phyloP scores from a whole-genome alignment of 1,284 basidiomycete species.

The Heliocybe sulcata region DNA sequence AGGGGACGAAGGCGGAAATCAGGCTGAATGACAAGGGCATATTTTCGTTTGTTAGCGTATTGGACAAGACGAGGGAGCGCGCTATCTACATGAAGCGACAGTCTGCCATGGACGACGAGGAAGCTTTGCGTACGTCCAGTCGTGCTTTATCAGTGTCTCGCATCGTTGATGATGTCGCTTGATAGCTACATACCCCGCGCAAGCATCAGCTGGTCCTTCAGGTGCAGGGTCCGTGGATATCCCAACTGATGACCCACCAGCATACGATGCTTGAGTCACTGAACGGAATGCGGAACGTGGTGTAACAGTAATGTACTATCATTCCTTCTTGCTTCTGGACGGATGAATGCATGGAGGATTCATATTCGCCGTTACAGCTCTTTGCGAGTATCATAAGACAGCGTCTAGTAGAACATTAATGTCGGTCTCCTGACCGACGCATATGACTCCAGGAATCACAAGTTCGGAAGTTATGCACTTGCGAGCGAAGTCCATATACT shows the following conservation, averaged over 20 bases:
- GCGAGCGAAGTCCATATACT: too few species aligned
- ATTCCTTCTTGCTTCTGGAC: background rate
- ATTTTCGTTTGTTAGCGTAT: conserved; percentile 61
- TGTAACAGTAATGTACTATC: background rate
- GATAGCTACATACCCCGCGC: conserved; percentile 49
- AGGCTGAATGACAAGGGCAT: conserved; percentile 61
- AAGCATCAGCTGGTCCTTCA: conserved; percentile 34
- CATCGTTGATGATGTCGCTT: conserved; percentile 4
- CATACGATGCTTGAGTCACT: conserved; percentile 42
- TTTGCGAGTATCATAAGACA: background rate
- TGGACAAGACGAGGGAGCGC: conserved; percentile 71
- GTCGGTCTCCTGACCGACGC: background rate
- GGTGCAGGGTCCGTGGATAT: conserved; percentile 15
- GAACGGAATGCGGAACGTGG: background rate
- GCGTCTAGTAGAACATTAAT: background rate
- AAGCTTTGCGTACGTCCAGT: conserved; percentile 54
- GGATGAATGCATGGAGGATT: background rate
- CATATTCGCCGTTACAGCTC: background rate
- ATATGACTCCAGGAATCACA: background rate
- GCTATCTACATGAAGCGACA: conserved; percentile 69
- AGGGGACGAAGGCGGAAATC: conserved; percentile 58
- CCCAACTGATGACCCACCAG: conserved; percentile 53
- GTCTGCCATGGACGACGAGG: conserved; percentile 44
- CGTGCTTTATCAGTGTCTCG: background rate
- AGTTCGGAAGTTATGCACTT: too few species aligned